phyloP scores from a whole-genome alignment of 2,329 filamentous ascomycete species.

The Ceratocystis cacaofunesta region DNA sequence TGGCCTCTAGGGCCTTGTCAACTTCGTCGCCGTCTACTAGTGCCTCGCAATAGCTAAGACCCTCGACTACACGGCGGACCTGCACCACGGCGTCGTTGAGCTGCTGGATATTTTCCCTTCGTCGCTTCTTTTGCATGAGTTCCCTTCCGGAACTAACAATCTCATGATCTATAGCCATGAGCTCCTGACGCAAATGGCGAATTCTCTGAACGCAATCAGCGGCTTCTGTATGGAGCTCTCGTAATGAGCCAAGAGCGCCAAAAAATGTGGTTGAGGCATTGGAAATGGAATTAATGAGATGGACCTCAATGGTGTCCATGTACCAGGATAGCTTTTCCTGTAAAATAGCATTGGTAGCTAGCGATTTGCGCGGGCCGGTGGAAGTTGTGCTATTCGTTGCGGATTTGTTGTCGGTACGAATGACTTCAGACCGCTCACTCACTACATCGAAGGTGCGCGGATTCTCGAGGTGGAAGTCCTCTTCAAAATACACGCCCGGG shows the following conservation, averaged over 20 bases:
- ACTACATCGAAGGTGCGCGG: constrained; percentile 93
- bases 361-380: constrained; percentile 53
- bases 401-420: constrained; percentile 48
- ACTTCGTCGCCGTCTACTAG: constrained; percentile 73
- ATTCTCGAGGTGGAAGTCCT: constrained; percentile 89
- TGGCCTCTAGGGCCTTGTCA: constrained; percentile 60
- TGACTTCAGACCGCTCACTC: constrained; percentile 90
- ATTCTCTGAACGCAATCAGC: constrained; percentile 83
- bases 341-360: constrained; percentile 91
- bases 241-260: constrained; percentile 76
- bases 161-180: constrained; percentile 68
- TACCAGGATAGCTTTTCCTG: constrained; percentile 99
- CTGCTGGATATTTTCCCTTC: constrained; percentile 70
- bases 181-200: constrained; percentile 61
- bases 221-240: constrained; percentile 82
- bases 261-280: constrained; percentile 94
- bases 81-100: constrained; percentile 73
- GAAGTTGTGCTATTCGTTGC: constrained; percentile 38
- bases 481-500: constrained; percentile 84
- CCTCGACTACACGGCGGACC: constrained; percentile 61
- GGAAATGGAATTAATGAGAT: constrained; percentile 90
- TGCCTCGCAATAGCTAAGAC: constrained; percentile 60
- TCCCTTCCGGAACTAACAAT: constrained; percentile 75
- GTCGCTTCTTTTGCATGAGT: constrained; percentile 66
- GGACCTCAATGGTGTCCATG: constrained; percentile 97